These are phyloP conservation scores for Mycosphaerella sp. DNA, from an alignment of 2,329 filamentous ascomycete genomes.

Conservation along the genomic window DNA sequence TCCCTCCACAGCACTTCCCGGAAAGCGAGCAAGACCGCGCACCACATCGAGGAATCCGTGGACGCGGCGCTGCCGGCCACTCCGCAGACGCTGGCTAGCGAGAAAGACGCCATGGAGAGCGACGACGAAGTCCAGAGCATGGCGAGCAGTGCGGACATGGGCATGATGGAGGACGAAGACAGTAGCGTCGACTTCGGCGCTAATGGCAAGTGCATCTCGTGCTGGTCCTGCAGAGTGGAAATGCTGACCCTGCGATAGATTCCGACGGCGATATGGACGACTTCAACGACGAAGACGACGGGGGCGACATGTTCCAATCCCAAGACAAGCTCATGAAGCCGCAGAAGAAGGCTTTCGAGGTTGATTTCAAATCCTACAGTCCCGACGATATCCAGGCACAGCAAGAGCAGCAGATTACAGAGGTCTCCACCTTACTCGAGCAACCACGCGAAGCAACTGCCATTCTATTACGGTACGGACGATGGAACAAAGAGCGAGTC, in stretches of 20 bases:
- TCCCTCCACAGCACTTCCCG: constrained; percentile 17
- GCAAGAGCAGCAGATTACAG: constrained; percentile 77
- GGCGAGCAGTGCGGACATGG: constrained; percentile 58
- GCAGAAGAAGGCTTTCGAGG: constrained; percentile 69
- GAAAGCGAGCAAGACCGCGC: constrained; percentile 34
- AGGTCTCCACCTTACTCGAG: constrained; percentile 86
- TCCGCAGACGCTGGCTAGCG: constrained; percentile 44
- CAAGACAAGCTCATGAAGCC: constrained; percentile 68
- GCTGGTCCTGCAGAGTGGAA: background rate
- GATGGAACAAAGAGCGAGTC: constrained; percentile 94
- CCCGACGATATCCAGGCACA: constrained; percentile 76
- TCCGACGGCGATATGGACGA: constrained; percentile 52
- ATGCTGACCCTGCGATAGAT: constrained; percentile 32
- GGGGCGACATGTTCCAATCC: constrained; percentile 48
- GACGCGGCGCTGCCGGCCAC: constrained; percentile 42
- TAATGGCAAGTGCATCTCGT: background rate
- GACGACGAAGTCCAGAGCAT: constrained; percentile 91
- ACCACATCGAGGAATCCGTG: constrained; percentile 30
- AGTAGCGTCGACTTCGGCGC: constrained; percentile 55
- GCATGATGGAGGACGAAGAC: constrained; percentile 57
- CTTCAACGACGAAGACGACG: constrained; percentile 46
- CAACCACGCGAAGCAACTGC: constrained; percentile 84
- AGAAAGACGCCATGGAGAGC: constrained; percentile 65
- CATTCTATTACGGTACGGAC: constrained; percentile 78
- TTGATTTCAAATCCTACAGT: constrained; percentile 74